These are phyloP conservation scores for Ophiobolus disseminans DNA, from an alignment of 2,329 filamentous ascomycete genomes.

Conservation along the genomic window DNA sequence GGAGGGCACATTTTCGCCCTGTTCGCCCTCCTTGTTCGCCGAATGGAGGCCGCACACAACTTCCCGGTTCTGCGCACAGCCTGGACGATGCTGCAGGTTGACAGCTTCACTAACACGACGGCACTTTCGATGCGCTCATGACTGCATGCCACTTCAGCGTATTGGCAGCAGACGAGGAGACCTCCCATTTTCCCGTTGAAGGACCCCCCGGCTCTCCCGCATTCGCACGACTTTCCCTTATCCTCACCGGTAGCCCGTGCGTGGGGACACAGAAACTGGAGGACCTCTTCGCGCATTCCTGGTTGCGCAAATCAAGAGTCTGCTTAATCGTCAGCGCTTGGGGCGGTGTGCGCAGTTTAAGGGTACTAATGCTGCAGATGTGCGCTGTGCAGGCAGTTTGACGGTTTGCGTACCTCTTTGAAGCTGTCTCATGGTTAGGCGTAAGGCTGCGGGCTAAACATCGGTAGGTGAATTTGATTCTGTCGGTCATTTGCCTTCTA, in stretches of 20 bases:
- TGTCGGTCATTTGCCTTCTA: slow-evolving; percentile 3
- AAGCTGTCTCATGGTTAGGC: slow-evolving; percentile 28
- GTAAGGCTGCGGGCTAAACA: slow-evolving; percentile 38
- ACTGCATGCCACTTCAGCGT: neutral
- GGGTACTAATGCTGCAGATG: slow-evolving; percentile 46
- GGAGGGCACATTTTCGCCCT: slow-evolving; percentile 21
- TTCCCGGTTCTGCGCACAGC: slow-evolving; percentile 7
- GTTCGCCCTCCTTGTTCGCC: slow-evolving; percentile 9
- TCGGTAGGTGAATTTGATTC: slow-evolving; percentile 21
- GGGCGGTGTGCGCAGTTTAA: slow-evolving; percentile 37
- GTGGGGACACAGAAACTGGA: slow-evolving; percentile 23
- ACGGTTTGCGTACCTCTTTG: slow-evolving; percentile 21
- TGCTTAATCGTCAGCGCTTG: slow-evolving; percentile 33
- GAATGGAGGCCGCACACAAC: slow-evolving; percentile 27
- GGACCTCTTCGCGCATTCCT: slow-evolving; percentile 23
- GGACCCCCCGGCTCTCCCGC: neutral
- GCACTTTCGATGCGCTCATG: slow-evolving; percentile 2
- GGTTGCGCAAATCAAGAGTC: slow-evolving; percentile 10
- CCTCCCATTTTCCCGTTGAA: neutral
- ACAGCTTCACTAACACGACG: slow-evolving; percentile 25
- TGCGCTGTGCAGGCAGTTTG: slow-evolving; percentile 33
- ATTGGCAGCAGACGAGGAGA: neutral
- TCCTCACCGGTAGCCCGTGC: slow-evolving; percentile 37
- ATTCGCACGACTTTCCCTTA: slow-evolving; percentile 19
- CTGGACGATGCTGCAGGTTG: slow-evolving; percentile 18